Evolutionary conservation across 108 stramenopile species (phyloP).

Genomic region (Nitzschia sp.): DNA sequence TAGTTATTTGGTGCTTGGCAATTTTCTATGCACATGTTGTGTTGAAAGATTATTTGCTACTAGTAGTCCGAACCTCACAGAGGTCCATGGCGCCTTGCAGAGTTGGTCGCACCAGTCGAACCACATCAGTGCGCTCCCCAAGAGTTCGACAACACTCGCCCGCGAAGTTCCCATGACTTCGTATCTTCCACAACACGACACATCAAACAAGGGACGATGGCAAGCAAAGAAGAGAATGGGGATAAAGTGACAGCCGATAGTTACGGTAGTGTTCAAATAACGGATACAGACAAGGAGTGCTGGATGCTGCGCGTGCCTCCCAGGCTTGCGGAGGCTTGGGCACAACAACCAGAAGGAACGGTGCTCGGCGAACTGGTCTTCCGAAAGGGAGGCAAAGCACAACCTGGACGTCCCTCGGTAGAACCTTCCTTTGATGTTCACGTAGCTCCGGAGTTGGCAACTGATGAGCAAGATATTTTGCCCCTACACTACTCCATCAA

Average conservation of each 20-base stretch:
- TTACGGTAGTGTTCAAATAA: slow-evolving; percentile 38
- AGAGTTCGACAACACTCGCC: no score
- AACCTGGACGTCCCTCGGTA: slow-evolving; percentile 20
- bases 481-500: slow-evolving; percentile 80
- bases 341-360: slow-evolving; percentile 73
- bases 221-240: slow-evolving; percentile 6
- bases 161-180: no score
- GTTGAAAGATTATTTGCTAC: no score
- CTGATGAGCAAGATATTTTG: slow-evolving; percentile 16
- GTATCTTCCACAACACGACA: not conserved
- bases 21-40: no score
- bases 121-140: no score
- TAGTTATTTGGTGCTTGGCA: no score
- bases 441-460: slow-evolving; percentile 27
- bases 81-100: no score
- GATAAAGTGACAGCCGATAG: slow-evolving; percentile 47
- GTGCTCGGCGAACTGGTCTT: slow-evolving; percentile 80
- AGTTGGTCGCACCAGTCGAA: no score
- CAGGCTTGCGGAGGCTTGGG: slow-evolving; percentile 67
- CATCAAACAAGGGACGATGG: not conserved
- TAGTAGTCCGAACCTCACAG: no score
- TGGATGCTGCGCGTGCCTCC: slow-evolving; percentile 81
- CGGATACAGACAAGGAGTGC: slow-evolving; percentile 39
- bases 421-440: slow-evolving; percentile 47
- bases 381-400: slow-evolving; percentile 66